Conservation (phyloP, 148 eudicot genomes). For the Mesembryanthemum crystallinum region DNA sequence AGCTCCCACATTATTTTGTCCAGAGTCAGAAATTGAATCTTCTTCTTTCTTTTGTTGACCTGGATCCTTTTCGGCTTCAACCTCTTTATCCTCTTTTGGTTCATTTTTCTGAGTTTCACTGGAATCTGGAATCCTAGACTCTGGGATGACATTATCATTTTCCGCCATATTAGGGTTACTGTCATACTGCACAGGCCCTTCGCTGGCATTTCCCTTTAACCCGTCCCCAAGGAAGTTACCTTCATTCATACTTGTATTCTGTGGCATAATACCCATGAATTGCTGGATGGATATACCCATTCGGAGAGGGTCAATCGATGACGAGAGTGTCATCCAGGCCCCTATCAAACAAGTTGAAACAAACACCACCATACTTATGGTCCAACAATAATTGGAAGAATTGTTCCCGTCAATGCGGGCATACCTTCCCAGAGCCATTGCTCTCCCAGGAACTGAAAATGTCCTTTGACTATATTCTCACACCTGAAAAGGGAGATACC, state of each 20-base stretch:
- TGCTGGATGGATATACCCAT: slow-evolving; percentile 27
- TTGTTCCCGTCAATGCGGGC: slow-evolving; percentile 52
- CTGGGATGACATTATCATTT: slow-evolving; percentile 13
- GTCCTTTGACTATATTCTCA: background rate
- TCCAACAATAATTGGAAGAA: slow-evolving; percentile 39
- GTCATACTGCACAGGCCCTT: slow-evolving; percentile 14
- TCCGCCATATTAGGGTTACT: slow-evolving; percentile 9
- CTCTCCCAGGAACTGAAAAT: background rate
- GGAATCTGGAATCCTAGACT: slow-evolving; percentile 23
- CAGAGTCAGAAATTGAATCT: slow-evolving; percentile 13
- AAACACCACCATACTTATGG: slow-evolving; percentile 36
- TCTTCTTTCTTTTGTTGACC: slow-evolving; percentile 23
- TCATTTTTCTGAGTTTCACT: slow-evolving; percentile 18
- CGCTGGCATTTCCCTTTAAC: slow-evolving; percentile 24
- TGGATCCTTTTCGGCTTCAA: slow-evolving; percentile 7
- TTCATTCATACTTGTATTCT: slow-evolving; percentile 17
- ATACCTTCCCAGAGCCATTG: slow-evolving; percentile 55
- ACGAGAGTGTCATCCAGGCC: slow-evolving; percentile 57
- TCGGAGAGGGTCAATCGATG: slow-evolving; percentile 41
- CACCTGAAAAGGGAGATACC: background rate
- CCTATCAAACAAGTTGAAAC: slow-evolving; percentile 56
- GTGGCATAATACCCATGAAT: slow-evolving; percentile 30
- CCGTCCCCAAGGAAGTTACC: slow-evolving; percentile 32
- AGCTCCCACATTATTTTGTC: slow-evolving; percentile 12
- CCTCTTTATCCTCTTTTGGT: slow-evolving; percentile 19